Conservation (phyloP, 1,284 basidiomycete genomes). For the Trametes sp. region DNA sequence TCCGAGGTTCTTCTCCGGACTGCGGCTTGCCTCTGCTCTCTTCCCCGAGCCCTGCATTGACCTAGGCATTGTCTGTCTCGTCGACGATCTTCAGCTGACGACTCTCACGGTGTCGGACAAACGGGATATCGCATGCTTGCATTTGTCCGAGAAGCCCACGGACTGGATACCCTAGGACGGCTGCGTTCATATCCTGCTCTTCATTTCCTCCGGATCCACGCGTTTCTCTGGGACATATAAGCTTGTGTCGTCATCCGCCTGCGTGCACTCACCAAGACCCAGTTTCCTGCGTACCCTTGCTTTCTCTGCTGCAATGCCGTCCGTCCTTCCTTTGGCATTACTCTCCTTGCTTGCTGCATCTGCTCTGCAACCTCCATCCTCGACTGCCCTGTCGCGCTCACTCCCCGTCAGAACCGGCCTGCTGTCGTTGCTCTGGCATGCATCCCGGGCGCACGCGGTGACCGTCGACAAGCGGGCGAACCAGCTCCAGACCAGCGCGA, state of each 20-base stretch:
- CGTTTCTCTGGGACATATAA: constrained; percentile 28
- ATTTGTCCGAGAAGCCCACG: constrained; percentile 10
- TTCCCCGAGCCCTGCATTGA: constrained; percentile 5
- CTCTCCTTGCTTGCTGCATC: constrained; percentile 26
- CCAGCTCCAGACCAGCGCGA: constrained; percentile 36
- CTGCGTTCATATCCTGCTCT: constrained; percentile 10
- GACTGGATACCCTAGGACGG: constrained; percentile 11
- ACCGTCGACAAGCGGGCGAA: constrained; percentile 31
- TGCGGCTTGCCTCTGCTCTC: constrained; percentile 5
- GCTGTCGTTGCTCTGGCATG: constrained; percentile 22
- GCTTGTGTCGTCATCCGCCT: constrained; percentile 17
- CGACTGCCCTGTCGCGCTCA: neutral
- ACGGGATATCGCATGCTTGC: constrained; percentile 14
- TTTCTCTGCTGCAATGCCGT: constrained; percentile 23
- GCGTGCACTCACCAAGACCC: constrained; percentile 3
- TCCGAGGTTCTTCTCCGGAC: constrained; percentile 7
- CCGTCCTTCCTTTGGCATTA: constrained; percentile 31
- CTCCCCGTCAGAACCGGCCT: constrained; percentile 9
- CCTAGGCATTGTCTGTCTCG: neutral
- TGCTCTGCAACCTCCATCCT: constrained; percentile 7
- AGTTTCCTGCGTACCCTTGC: neutral
- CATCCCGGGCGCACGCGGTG: constrained; percentile 20
- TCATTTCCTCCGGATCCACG: constrained; percentile 26
- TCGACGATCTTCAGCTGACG: constrained; percentile 9
- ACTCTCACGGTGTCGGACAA: neutral